These are phyloP conservation scores for Colletotrichum sp. DNA, from an alignment of 2,329 filamentous ascomycete genomes.

Conservation along the genomic window DNA sequence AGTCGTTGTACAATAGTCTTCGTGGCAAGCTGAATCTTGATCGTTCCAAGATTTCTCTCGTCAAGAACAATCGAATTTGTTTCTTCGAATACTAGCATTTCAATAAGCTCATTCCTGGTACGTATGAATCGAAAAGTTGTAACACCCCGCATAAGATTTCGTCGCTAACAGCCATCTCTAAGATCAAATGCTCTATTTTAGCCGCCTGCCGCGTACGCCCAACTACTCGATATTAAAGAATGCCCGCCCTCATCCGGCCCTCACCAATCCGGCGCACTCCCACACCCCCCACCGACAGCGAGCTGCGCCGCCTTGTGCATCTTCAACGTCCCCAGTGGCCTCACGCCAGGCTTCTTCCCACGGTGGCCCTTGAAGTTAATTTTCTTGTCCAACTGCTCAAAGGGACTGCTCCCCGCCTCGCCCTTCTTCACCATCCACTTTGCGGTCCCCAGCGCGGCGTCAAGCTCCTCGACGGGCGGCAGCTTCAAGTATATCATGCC, in stretches of 20 bases:
- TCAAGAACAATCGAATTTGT: too few species aligned
- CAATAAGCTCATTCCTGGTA: too few species aligned
- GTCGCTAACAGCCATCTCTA: accelerated
- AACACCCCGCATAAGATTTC: accelerated
- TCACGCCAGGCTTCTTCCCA: conserved; percentile 46
- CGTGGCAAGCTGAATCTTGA: too few species aligned
- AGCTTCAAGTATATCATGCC: conserved; percentile 82
- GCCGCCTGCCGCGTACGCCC: neutral
- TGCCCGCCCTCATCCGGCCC: neutral
- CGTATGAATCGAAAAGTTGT: too few species aligned
- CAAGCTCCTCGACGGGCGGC: conserved; percentile 81
- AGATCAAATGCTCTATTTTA: neutral
- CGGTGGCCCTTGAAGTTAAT: conserved; percentile 49
- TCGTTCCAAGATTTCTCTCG: too few species aligned
- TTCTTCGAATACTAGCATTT: too few species aligned
- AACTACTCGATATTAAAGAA: neutral
- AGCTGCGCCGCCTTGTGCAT: conserved; percentile 44
- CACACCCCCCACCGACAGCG: conserved; percentile 43
- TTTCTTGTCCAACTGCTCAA: conserved; percentile 51
- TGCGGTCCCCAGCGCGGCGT: conserved; percentile 76
- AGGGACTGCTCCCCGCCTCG: conserved; percentile 53
- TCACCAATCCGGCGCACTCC: conserved; percentile 33
- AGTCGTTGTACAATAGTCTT: too few species aligned
- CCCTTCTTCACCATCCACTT: conserved; percentile 80
- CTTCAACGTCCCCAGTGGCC: conserved; percentile 33